Conservation (phyloP, 768 basidiomycete species). For the Boletellus sp. region DNA sequence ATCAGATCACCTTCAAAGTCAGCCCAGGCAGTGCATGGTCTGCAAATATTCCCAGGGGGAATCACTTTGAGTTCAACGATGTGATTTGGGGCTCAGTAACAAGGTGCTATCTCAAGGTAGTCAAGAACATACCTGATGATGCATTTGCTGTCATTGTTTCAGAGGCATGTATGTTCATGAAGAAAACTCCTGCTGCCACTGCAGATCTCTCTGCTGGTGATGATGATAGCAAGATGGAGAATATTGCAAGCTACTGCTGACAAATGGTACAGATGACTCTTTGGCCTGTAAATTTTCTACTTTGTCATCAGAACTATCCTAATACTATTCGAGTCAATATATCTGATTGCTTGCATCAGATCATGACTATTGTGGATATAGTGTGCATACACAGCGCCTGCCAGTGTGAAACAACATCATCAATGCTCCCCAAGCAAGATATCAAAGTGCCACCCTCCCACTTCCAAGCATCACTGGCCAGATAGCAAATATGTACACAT, state of each 20-base stretch:
- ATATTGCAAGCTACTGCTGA: neutral
- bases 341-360: too few species aligned
- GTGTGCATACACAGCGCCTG: too few species aligned
- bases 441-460: too few species aligned
- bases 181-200: neutral
- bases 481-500: too few species aligned
- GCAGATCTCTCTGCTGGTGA: neutral
- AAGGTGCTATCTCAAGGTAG: neutral
- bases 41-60: neutral
- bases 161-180: neutral
- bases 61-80: constrained; percentile 1
- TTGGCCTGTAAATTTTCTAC: neutral
- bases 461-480: too few species aligned
- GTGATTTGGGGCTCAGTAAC: neutral
- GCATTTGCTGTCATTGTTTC: neutral
- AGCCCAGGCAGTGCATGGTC: neutral
- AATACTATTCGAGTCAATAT: neutral
- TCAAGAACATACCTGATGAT: neutral
- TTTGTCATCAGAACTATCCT: neutral
- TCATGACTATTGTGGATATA: too few species aligned
- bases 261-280: neutral
- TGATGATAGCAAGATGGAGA: neutral
- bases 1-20: neutral
- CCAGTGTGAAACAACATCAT: too few species aligned
- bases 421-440: too few species aligned